Base-by-base conservation (phyloP, 192 early-diverging fungal species). In the Obelidium mucronatum region DNA sequence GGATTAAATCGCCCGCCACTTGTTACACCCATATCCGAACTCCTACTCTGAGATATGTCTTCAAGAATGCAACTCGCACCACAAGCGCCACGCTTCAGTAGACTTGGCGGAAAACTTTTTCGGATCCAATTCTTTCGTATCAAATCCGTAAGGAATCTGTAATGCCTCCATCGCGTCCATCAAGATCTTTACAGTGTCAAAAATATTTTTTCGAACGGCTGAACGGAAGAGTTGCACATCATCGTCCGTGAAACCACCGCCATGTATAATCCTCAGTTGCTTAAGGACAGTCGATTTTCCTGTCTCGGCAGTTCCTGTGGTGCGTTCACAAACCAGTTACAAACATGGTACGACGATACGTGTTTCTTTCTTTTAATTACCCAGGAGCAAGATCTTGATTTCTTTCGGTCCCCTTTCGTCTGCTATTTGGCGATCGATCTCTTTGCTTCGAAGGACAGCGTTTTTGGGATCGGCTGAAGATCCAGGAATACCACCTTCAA, bases 201-300 rank as follows among this genome's bases (percentile, higher is more conserved):
- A 91, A 28, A 93, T 93, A 85, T 98, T 98, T 62, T 91, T 92
- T 76, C 94, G 95, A 73, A 96, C 96, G 69, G 96, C 94, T 78
- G 95, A 94, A 79, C 91, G 94, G 86, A 96, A 97, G 34, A 92
- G 91, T 77, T 94, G 91, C 58, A 92, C 87, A 84, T 98, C 97
- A 35, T 95, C 93, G 35, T 86, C 80, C 51, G 91, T 92, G 85
- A 95, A 98, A 22, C 97, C 97, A 69, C 90, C 91, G 74, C 94
- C 97, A 80, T 98, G 96, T 74, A 98, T 97, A 62, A 98, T 88
- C 81, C 94, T 95, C 93, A 98, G 96, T 79, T 98, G 97, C 81
- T 98, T 98, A 61, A 98, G 85, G 78, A 98, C 95, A n/a, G 97
- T 98, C 52, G 91, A 93, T 84, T 98, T 98, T 59, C 97, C 97